Conservation (phyloP, 164 flowering plant species). For the Dillenia turbinata region DNA sequence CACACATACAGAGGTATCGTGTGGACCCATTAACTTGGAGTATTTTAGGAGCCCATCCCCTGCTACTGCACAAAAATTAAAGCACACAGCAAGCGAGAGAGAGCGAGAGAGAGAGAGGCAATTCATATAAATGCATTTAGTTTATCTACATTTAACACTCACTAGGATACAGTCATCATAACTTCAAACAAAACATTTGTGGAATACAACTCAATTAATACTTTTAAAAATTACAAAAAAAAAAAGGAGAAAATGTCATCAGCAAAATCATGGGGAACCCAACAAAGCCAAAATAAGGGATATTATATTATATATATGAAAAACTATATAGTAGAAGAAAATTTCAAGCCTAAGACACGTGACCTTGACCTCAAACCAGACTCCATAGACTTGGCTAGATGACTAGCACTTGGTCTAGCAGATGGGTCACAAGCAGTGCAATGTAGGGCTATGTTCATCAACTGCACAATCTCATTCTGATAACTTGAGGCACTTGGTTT, state of each 20-base stretch:
- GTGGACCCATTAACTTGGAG: no score
- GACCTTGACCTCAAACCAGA: slow-evolving; percentile 25
- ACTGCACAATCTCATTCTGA: slow-evolving; percentile 50
- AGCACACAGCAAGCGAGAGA: not conserved
- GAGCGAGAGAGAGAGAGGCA: slow-evolving; percentile 3
- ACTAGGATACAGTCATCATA: slow-evolving; percentile 17
- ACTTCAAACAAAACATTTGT: slow-evolving; percentile 29
- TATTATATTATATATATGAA: not conserved
- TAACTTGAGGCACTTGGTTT: slow-evolving; percentile 20
- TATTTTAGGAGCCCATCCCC: no score
- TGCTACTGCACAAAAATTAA: no score
- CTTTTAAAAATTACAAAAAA: not conserved
- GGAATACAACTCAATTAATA: slow-evolving; percentile 15
- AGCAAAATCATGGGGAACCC: not conserved
- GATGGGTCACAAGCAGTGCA: slow-evolving; percentile 64
- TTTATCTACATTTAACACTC: slow-evolving; percentile 48
- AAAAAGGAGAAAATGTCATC: not conserved
- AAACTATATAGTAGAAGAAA: slow-evolving; percentile 15
- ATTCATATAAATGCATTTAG: slow-evolving; percentile 19
- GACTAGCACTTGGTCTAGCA: slow-evolving; percentile 46
- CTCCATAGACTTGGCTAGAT: slow-evolving; percentile 35
- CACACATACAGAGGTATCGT: no score
- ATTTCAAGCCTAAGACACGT: slow-evolving; percentile 32
- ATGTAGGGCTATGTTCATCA: slow-evolving; percentile 66
- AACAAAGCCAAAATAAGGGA: not conserved